Evolutionary conservation across 2,329 filamentous ascomycete species (phyloP), one percentile per base, ranked within the genome.

Genomic region (Penicillium sp.): DNA sequence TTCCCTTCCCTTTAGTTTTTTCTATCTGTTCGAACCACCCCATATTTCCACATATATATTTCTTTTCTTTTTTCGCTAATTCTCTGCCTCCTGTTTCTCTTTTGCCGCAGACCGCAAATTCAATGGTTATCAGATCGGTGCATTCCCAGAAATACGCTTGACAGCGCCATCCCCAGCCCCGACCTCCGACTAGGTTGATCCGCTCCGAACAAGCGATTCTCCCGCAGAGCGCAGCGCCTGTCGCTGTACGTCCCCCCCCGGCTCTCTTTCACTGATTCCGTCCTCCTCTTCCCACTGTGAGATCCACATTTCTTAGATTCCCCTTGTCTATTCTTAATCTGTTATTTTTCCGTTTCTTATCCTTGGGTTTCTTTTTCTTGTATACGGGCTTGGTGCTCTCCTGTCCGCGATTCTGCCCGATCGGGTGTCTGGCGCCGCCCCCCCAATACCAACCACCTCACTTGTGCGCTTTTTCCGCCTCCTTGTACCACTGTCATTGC

Each of bases 151-250:
- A 67, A 63, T 73, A 73, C 70, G 68, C 69, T 47, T 60, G 57
- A 55, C 64, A 55, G 61, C 62, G 57, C 68, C 66, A 69, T 66
- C 68, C 60, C 65, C 69, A 70, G 69, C 69, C 69, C 66, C 62
- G 59, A 49, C 53, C 57, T 68, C 66, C 62, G 65, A 49, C 3
- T 50, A 58, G 51, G 66, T 67, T 73, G 61, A 68, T 73, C 70
- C 69, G 69, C 30, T 65, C 69, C 70, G 70, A 70, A 67, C 70
- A 72, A 73, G 70, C 69, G 69, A 73, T 66, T 67, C 64, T 65
- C 67, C 67, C 65, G 63, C 66, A 65, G 51, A 59, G 50, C 57
- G 60, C 56, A 61, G 51, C 50, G 59, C 55, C 47, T 59, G 56
- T 58, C 57, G 58, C 58, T 60, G 59, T 60, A 62, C 58, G 51